These are phyloP conservation scores for Rhodocollybia butyracea DNA, from an alignment of 768 basidiomycete genomes.

Conservation along the genomic window DNA sequence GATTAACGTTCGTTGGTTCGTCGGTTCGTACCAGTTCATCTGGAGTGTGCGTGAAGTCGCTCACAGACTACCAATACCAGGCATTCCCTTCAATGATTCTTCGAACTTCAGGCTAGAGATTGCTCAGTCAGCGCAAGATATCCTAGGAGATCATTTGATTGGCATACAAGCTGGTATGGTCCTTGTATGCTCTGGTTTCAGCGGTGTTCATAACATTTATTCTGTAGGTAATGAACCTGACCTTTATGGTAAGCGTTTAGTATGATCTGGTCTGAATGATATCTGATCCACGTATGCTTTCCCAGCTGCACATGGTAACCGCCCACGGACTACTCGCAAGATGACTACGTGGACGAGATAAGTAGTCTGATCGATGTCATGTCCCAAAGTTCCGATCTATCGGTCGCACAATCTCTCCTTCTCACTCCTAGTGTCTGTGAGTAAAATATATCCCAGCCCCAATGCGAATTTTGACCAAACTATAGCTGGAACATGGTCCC, in stretches of 20 bases:
- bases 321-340: background rate
- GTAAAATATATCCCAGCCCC: background rate
- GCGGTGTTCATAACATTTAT: background rate
- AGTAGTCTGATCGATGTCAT: constrained; percentile 33
- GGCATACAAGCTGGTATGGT: constrained; percentile 54
- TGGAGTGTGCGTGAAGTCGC: too few species aligned
- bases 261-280: background rate
- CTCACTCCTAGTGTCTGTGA: constrained; percentile 32
- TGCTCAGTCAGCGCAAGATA: constrained; percentile 43
- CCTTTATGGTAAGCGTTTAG: background rate
- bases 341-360: constrained; percentile 34
- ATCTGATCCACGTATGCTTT: constrained; percentile 35
- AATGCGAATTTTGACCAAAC: background rate
- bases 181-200: background rate
- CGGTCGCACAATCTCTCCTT: constrained; percentile 30
- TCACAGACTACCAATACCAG: background rate
- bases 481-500: constrained; percentile 34
- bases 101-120: constrained; percentile 39
- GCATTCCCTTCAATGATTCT: constrained; percentile 49
- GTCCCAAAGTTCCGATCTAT: constrained; percentile 19
- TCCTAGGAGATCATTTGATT: constrained; percentile 49
- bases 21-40: constrained; percentile 27
- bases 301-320: constrained; percentile 31
- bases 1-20: constrained; percentile 47
- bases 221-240: constrained; percentile 36